Base-by-base conservation (phyloP, 2,329 filamentous ascomycete genomes). In the Remersonia thermophila region DNA sequence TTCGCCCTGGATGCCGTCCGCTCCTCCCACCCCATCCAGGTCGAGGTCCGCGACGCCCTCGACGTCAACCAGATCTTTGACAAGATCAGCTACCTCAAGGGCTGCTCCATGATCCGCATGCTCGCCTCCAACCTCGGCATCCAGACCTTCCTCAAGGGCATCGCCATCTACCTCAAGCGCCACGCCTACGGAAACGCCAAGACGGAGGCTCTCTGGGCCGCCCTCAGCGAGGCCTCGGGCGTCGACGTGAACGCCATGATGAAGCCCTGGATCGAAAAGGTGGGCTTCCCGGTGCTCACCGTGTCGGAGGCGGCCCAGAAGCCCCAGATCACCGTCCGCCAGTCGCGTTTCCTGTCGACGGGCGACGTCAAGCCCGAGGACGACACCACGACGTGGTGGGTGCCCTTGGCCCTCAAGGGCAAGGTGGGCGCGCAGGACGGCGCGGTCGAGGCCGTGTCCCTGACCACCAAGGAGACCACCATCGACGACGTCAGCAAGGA, bases 11-110 rank as follows among this genome's bases (percentile, higher is more conserved):
- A 98, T 54, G 79, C 83, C 31, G 75, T 98, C 47, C 81, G 91
- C 32, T 83, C 85, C 29, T 94, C 86, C 33, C 91, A 98, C 58
- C 83, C 91, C 7, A 95, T 98, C 48, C 89, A 98, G 58, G 91
- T 98, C 6, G 83, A 86, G 1, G 91, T 98, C 20, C 79, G 78
- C 49, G 87, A 95, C 56, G 91, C 87, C 20, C 73, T 96, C 9
- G 91, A 96, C 50, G 85, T 96, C 46, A 93, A 96, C 58, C 91
- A 98, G 59, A 93, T 96, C 47, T 98, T 98, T 54, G 91, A 98
- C 57, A 75, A 80, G 56, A 96, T 98, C 60, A 93, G 83, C 61
- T 98, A 96, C 56, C 69, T 93, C 44, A 96, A 98, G 65, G 91
- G 91, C 26, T 93, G 85, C 63, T 94, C 89, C 2, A 83, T 91